Percentiles rank a stretch among this genome's conserved stretches.
Evolutionary conservation across 768 basidiomycete genomes (phyloP).

Genomic region (Piloderma croceum): DNA sequence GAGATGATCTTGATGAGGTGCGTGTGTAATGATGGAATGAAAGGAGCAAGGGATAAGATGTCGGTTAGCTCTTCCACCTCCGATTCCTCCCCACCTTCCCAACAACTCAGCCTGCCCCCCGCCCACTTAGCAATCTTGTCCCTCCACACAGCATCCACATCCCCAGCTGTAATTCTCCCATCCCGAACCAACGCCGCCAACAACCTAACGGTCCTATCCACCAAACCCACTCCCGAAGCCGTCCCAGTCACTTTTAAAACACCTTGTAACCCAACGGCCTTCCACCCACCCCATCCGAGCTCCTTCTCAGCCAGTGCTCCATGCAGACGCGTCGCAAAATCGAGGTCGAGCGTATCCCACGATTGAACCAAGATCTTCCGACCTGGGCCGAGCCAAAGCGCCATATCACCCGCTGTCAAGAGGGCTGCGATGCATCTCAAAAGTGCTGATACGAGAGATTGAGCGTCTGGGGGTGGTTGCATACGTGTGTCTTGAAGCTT

Average conservation of each 20-base stretch:
- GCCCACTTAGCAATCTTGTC: constrained; percentile 48
- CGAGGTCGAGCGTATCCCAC: constrained; percentile 29
- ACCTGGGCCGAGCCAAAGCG: constrained; percentile 36
- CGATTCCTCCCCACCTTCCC: constrained; percentile 34
- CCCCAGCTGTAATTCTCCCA: constrained; percentile 42
- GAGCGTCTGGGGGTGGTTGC: neutral
- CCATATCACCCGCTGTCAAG: constrained; percentile 39
- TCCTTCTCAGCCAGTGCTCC: constrained; percentile 49
- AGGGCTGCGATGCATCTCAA: constrained; percentile 28
- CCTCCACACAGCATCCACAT: constrained; percentile 57
- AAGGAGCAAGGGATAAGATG: constrained; percentile 46
- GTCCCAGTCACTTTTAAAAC: constrained; percentile 47
- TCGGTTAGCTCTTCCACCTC: constrained; percentile 50
- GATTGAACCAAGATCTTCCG: constrained; percentile 50
- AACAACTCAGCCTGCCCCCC: constrained; percentile 35
- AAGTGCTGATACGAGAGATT: neutral
- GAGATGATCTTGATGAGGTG: constrained; percentile 43
- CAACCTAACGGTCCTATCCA: constrained; percentile 39
- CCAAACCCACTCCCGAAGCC: constrained; percentile 41
- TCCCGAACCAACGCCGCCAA: constrained; percentile 42
- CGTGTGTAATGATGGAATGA: constrained; percentile 43
- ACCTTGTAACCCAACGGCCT: constrained; percentile 54
- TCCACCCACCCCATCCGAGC: constrained; percentile 75
- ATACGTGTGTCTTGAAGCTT: neutral
- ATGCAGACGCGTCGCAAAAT: constrained; percentile 50